Evolutionary conservation across 1,284 basidiomycete genomes (phyloP).

Genomic region (Vanrija pseudolonga): DNA sequence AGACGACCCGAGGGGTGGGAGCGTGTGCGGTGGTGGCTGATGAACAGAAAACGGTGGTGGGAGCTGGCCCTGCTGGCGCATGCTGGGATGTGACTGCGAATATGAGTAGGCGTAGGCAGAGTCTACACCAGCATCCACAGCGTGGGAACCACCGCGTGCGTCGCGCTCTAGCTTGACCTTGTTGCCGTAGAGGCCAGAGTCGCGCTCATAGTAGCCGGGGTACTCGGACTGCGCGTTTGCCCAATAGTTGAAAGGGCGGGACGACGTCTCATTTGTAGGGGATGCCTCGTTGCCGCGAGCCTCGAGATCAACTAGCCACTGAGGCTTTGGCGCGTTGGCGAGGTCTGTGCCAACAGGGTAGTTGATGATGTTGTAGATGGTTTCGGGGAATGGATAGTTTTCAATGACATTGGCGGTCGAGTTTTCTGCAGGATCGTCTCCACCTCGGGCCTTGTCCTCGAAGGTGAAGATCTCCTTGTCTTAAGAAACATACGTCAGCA

Average conservation of each 20-base stretch:
- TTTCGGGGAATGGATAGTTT: constrained; percentile 16
- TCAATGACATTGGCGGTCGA: constrained; percentile 22
- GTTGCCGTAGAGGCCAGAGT: neutral
- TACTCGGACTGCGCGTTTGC: constrained; percentile 11
- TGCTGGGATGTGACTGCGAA: neutral
- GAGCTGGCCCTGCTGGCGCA: neutral
- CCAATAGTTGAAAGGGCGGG: constrained; percentile 11
- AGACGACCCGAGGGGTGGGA: neutral
- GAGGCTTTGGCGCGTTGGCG: constrained; percentile 16
- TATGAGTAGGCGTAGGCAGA: constrained; percentile 6
- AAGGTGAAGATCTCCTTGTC: constrained; percentile 25
- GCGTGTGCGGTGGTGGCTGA: neutral
- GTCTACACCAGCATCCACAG: neutral
- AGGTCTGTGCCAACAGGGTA: constrained; percentile 13
- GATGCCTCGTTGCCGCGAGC: constrained; percentile 7
- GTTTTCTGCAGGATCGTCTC: constrained; percentile 14
- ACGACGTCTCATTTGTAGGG: constrained; percentile 1
- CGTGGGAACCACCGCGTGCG: neutral
- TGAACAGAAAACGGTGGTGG: neutral
- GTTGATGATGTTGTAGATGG: constrained; percentile 17
- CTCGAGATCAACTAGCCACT: constrained; percentile 12
- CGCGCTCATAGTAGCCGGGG: constrained; percentile 6
- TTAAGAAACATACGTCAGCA: neutral
- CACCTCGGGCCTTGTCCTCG: constrained; percentile 19
- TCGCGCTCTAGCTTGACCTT: neutral